Evolutionary conservation across 768 basidiomycete species (phyloP).

Genomic region (Amanita thiersii): DNA sequence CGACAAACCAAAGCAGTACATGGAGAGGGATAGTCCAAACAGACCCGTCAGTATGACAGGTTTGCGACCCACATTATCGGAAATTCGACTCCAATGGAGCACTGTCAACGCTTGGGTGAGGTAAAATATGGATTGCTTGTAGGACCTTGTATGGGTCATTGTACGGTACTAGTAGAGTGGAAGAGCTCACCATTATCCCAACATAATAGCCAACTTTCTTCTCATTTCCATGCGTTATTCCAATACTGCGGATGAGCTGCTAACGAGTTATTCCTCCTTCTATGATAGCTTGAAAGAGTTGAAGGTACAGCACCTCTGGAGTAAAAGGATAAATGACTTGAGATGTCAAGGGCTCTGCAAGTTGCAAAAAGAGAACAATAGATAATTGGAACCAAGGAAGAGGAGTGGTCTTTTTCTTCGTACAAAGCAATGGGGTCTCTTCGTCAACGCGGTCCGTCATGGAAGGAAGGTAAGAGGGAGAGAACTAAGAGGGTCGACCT

Average conservation of each 20-base stretch:
- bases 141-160: neutral
- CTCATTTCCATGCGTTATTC: slow-evolving; percentile 64
- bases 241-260: slow-evolving; percentile 61
- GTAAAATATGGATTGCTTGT: slow-evolving; percentile 74
- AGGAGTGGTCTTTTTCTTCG: slow-evolving; percentile 35
- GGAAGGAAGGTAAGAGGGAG: slow-evolving; percentile 1
- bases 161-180: neutral
- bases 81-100: slow-evolving; percentile 67
- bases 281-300: neutral
- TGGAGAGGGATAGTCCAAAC: slow-evolving; percentile 54
- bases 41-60: slow-evolving; percentile 66
- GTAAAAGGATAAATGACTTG: slow-evolving; percentile 74
- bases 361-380: slow-evolving; percentile 64
- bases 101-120: slow-evolving; percentile 67
- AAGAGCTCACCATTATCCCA: slow-evolving; percentile 50
- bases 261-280: neutral
- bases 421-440: slow-evolving; percentile 51
- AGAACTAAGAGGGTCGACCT: too few relatives aligned
- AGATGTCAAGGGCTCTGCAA: slow-evolving; percentile 69
- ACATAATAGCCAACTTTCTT: slow-evolving; percentile 70
- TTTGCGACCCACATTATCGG: slow-evolving; percentile 70
- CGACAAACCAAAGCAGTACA: slow-evolving; percentile 71
- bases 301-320: slow-evolving; percentile 42
- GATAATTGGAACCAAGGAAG: slow-evolving; percentile 65
- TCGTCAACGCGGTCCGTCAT: slow-evolving; percentile 36